phyloP scores from a whole-genome alignment of 495 filamentous ascomycete genomes.

The Trichoderma asperelloides region DNA sequence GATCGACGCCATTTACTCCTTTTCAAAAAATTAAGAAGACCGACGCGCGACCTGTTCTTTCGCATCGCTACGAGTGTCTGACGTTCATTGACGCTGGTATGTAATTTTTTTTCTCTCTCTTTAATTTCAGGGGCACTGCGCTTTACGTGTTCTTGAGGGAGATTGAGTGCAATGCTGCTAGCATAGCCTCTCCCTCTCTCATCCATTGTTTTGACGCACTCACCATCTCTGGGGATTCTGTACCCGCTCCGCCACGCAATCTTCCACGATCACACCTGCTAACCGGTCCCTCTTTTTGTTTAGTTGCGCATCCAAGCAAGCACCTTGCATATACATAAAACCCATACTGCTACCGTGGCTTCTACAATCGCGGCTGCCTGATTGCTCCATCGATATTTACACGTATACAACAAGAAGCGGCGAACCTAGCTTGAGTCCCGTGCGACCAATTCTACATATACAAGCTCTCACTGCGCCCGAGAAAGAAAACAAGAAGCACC shows the following conservation, averaged over 20 bases:
- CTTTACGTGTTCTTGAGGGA: neutral
- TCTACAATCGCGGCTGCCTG: conserved; percentile 1
- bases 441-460: no score
- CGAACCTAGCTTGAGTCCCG: neutral
- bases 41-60: neutral
- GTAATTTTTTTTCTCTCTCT: neutral
- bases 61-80: neutral
- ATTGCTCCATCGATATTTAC: neutral
- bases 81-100: neutral
- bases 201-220: neutral
- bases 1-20: neutral
- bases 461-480: no score
- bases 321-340: neutral
- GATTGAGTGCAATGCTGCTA: neutral
- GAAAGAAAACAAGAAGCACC: conserved; percentile 6
- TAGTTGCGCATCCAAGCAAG: neutral
- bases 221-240: neutral
- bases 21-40: neutral
- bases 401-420: neutral
- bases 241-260: neutral
- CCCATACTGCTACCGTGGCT: neutral
- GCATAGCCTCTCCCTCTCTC: neutral
- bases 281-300: neutral
- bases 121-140: neutral
- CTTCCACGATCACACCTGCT: neutral